These are phyloP conservation scores for Tricholoma terreum DNA, from an alignment of 768 basidiomycete genomes.

Conservation along the genomic window DNA sequence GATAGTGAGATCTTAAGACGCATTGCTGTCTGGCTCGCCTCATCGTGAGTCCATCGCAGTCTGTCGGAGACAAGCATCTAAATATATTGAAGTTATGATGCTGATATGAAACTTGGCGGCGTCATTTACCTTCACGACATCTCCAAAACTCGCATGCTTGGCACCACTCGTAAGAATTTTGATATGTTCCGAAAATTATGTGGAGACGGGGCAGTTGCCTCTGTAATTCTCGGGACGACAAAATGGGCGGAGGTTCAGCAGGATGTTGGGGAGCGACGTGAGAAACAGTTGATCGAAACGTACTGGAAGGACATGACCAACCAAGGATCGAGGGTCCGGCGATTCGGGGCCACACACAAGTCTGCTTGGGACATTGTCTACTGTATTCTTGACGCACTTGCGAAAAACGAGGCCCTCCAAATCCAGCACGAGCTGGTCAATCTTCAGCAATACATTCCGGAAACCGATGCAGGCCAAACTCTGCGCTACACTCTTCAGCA, in stretches of 20 bases:
- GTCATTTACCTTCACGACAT: slow-evolving; percentile 12
- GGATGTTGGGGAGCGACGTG: neutral
- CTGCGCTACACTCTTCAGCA: slow-evolving; percentile 14
- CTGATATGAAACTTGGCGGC: slow-evolving; percentile 6
- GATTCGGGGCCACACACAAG: neutral
- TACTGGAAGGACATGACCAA: slow-evolving; percentile 9
- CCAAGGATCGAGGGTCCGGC: slow-evolving; percentile 2
- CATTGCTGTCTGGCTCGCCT: slow-evolving; percentile 9
- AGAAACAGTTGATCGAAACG: neutral
- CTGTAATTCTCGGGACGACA: slow-evolving; percentile 8
- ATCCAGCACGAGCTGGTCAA: slow-evolving; percentile 15
- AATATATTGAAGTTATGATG: neutral
- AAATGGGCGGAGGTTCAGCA: neutral
- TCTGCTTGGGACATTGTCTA: neutral
- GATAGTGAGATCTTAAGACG: slow-evolving; percentile 10
- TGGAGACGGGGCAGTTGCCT: neutral
- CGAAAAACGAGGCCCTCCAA: neutral
- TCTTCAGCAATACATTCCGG: slow-evolving; percentile 7
- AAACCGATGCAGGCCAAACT: slow-evolving; percentile 14
- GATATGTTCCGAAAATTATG: slow-evolving; percentile 10
- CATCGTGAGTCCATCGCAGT: slow-evolving; percentile 6
- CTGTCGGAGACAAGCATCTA: neutral
- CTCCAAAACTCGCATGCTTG: slow-evolving; percentile 1
- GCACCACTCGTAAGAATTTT: slow-evolving; percentile 2
- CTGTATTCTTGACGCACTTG: neutral